Percentiles rank a stretch among this genome's conserved stretches.
phyloP scores from a whole-genome alignment of 768 basidiomycete genomes.

The Holtermannia corniformis region DNA sequence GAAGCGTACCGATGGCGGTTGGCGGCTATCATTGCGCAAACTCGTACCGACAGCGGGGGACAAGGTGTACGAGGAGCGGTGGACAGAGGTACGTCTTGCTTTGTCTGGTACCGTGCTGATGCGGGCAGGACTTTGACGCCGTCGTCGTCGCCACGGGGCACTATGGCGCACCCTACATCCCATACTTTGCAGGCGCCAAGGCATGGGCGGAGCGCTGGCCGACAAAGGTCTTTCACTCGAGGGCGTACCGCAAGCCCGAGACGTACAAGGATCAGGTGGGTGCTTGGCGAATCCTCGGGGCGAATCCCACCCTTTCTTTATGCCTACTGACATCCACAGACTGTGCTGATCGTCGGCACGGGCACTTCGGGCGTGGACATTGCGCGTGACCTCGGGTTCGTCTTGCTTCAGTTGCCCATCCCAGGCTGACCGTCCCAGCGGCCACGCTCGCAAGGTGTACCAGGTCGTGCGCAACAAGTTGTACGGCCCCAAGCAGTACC shows the following conservation, averaged over 20 bases:
- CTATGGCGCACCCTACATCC: conserved; percentile 23
- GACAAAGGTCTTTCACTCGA: conserved; percentile 41
- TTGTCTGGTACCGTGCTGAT: conserved; percentile 19
- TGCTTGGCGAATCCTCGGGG: too few species aligned
- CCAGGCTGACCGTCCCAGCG: conserved; percentile 6
- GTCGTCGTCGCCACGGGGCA: conserved; percentile 40
- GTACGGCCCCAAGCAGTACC: conserved; percentile 14
- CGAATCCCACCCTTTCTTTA: conserved; percentile 16
- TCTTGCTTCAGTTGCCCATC: neutral
- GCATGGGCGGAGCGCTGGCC: conserved; percentile 43
- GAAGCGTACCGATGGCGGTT: conserved; percentile 30
- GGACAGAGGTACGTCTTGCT: conserved; percentile 21
- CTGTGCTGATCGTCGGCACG: conserved; percentile 46
- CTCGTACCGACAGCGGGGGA: conserved; percentile 7
- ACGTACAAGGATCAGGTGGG: conserved; percentile 39
- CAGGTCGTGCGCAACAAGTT: conserved; percentile 30
- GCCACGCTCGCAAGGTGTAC: conserved; percentile 41
- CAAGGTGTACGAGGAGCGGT: conserved; percentile 10
- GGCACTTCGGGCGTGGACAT: conserved; percentile 44
- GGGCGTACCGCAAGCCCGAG: conserved; percentile 46
- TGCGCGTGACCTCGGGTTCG: conserved; percentile 34
- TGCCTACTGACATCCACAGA: conserved; percentile 19
- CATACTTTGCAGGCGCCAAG: conserved; percentile 40
- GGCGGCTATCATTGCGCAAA: conserved; percentile 12
- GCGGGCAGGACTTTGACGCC: conserved; percentile 41